Base-by-base conservation (phyloP, 441 rosid genomes). In the Gossypium schwendimanii region DNA sequence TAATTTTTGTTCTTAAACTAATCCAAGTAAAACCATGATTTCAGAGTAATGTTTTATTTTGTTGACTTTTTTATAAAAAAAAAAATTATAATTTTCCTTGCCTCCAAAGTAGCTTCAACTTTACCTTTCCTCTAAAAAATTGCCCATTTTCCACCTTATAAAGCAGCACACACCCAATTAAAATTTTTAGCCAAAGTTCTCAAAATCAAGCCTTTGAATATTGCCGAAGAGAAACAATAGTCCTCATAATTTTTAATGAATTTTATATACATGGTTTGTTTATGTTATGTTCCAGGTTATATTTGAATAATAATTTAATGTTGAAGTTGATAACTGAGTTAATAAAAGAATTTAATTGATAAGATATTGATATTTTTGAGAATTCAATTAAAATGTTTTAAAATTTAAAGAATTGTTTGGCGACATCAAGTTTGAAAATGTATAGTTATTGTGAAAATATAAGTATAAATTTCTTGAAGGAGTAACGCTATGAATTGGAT, bases 81-180 rank as follows among this genome's bases (percentile, higher is more conserved):
- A 55, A 57, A 47, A 50, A 52, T 18, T 67, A 6, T 41, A 9
- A 47, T 9, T 18, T 28, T 14, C 6, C 58, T 23, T 31, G 41
- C 53, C 63, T 59, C 49, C 52, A 21, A 59, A 54, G 75, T 23
- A 49, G 58, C 70, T 70, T 74, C 63, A 31, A 63, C 77, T 73
- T 73, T 45, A 59, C 47, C 33, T 69, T 65, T 58, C 10, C 21
- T 24, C 3, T 9, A 49, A 31, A 18, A 10, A 3, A 41, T 52
- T 69, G 60, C 53, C 33, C 69, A 3, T 24, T 59, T 66, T 71
- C 47, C 61, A 33, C 33, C 24, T 53, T 45, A 14, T 10, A 31
- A 49, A 68, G 45, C 24, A 63, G 9, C 68, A 18, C 4, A 62
- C 20, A 21, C 4, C 49, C 67, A 10, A 17, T 36, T 36, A 18